These are phyloP conservation scores for Schwanniomyces pseudopolymorphus DNA, from an alignment of 805 yeast genomes.

Conservation along the genomic window DNA sequence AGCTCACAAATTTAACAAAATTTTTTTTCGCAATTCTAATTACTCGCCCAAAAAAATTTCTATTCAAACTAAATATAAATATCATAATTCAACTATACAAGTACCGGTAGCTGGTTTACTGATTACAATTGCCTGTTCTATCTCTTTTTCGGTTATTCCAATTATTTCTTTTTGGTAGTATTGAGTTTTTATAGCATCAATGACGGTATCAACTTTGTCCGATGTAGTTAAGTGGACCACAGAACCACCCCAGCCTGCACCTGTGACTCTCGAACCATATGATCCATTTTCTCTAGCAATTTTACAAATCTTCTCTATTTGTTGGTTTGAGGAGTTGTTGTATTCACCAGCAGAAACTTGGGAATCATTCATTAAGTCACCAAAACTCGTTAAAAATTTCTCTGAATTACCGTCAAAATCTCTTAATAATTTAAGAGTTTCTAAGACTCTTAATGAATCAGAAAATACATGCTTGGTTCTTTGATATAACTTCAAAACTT, in stretches of 20 bases:
- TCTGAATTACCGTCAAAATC: conserved; percentile 19
- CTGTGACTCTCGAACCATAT: conserved; percentile 69
- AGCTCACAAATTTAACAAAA: neutral
- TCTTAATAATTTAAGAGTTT: conserved; percentile 44
- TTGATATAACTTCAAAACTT: conserved; percentile 52
- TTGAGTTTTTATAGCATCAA: conserved; percentile 44
- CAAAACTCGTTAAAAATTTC: conserved; percentile 45
- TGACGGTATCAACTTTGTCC: conserved; percentile 36
- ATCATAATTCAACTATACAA: conserved; percentile 18
- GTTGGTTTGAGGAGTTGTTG: conserved; percentile 57
- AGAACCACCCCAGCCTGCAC: conserved; percentile 80
- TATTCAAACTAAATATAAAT: neutral
- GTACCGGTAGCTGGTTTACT: conserved; percentile 59
- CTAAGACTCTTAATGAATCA: conserved; percentile 59
- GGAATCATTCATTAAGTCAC: conserved; percentile 57
- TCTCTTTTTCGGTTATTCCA: conserved; percentile 41
- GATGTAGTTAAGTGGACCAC: conserved; percentile 61
- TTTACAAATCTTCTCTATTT: conserved; percentile 50
- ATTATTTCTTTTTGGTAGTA: conserved; percentile 55
- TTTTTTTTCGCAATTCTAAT: neutral
- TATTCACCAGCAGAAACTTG: conserved; percentile 51
- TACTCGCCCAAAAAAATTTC: neutral
- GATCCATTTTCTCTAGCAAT: conserved; percentile 59
- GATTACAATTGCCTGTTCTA: conserved; percentile 52
- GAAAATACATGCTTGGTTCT: conserved; percentile 63